phyloP scores from a whole-genome alignment of 495 filamentous ascomycete genomes.

The Aspergillus homomorphus region DNA sequence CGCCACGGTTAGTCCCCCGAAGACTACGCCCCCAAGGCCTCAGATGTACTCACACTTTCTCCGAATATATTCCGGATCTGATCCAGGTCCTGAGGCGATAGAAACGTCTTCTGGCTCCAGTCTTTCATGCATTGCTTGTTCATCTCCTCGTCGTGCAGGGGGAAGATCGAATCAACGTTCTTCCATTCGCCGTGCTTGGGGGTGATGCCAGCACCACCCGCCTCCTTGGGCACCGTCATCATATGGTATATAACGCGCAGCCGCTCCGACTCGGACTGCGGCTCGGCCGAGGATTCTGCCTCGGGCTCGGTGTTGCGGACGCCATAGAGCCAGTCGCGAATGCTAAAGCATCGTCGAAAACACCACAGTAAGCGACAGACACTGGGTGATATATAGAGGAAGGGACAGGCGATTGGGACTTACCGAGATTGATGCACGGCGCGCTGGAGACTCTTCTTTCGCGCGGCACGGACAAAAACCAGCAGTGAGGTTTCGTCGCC shows the following conservation, averaged over 20 bases:
- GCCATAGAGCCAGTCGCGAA: slow-evolving; percentile 95
- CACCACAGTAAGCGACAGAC: not conserved
- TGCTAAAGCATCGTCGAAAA: slow-evolving; percentile 41
- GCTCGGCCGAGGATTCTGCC: slow-evolving; percentile 59
- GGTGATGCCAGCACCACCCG: slow-evolving; percentile 88
- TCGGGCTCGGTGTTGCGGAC: slow-evolving; percentile 77
- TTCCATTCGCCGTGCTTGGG: slow-evolving; percentile 81
- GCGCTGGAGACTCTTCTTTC: slow-evolving; percentile 35
- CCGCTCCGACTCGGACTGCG: slow-evolving; percentile 83
- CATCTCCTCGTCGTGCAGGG: slow-evolving; percentile 82
- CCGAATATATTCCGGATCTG: slow-evolving; percentile 86
- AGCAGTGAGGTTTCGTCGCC: slow-evolving; percentile 75
- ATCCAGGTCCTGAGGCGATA: slow-evolving; percentile 73
- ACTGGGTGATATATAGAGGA: not conserved
- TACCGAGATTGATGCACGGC: slow-evolving; percentile 68
- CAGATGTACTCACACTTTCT: slow-evolving; percentile 60
- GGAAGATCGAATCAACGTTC: slow-evolving; percentile 78
- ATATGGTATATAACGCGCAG: slow-evolving; percentile 80
- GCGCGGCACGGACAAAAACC: slow-evolving; percentile 71
- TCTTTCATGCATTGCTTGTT: slow-evolving; percentile 88
- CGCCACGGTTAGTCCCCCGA: slow-evolving; percentile 8
- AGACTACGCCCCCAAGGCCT: not conserved
- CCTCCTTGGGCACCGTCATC: slow-evolving; percentile 74
- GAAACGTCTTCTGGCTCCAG: slow-evolving; percentile 78
- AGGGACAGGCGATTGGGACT: slow-evolving; percentile 8